Percentiles rank a stretch among this genome's conserved stretches.
phyloP scores from a whole-genome alignment of 345 rosid species.

The Brassica carinata region DNA sequence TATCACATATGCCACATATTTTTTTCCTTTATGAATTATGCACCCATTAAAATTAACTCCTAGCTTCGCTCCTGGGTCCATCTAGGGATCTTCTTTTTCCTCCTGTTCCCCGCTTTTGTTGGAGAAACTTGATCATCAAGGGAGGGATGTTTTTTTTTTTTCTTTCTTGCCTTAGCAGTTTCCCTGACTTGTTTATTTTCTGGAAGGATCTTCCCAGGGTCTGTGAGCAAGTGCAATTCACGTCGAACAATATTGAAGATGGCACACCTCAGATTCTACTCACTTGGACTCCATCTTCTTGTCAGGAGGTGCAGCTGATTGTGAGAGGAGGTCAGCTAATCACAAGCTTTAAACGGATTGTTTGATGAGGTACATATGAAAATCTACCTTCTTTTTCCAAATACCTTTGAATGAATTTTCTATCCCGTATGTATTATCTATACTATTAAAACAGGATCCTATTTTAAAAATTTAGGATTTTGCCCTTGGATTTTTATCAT shows the following conservation, averaged over 20 bases:
- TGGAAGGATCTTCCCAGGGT: not conserved
- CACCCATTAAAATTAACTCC: not conserved
- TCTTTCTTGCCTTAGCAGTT: not conserved
- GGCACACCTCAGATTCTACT: not conserved
- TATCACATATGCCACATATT: too few species aligned
- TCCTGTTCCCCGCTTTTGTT: not conserved
- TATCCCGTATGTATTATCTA: too few species aligned
- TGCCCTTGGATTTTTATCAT: too few species aligned
- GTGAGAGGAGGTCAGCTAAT: not conserved
- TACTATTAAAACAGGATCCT: too few species aligned
- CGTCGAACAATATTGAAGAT: not conserved
- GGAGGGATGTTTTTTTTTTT: not conserved
- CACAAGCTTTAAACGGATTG: not conserved
- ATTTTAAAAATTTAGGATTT: too few species aligned
- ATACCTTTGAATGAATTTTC: too few species aligned
- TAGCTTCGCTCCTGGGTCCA: not conserved
- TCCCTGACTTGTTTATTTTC: not conserved
- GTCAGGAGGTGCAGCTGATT: not conserved
- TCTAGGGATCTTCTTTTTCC: not conserved
- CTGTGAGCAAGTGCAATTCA: not conserved
- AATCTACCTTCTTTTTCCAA: too few species aligned
- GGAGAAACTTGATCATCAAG: not conserved
- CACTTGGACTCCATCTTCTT: not conserved
- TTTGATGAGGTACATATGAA: too few species aligned
- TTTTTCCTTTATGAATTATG: not conserved